Base-by-base conservation (phyloP, 768 basidiomycete genomes). In the Cyclocybe aegerita region DNA sequence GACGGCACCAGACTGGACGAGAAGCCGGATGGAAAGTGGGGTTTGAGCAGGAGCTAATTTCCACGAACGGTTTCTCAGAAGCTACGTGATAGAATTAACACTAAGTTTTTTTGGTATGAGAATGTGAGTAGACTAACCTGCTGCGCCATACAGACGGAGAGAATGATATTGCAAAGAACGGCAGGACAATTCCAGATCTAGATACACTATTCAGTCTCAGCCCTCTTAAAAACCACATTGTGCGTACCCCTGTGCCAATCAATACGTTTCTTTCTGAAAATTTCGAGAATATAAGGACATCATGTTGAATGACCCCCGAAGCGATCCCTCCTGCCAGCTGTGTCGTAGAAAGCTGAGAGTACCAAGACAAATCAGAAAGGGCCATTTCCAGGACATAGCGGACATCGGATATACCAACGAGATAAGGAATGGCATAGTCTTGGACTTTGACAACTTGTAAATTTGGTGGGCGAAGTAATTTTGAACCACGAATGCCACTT, bases 131-230 rank as follows among this genome's bases (percentile, higher is more conserved):
- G 10, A 32, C 52, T 35, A 39, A 53, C 52, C 29, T 34, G 49
- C 43, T 53, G 45, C 3, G 33, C 29, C 52, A 53, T 53, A 12
- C 42, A 48, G 17, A 33, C 36, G 17, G 47, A 17, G 31, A 53
- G 48, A 14, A 53, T 36, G 30, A 53, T 39, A 35, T 48, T 43
- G 43, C 52, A 53, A 16, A 53, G 40, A 39, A 43, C 43, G 6
- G 43, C 52, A 11, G 52, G 43, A 39, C 47, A 42, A 23, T 53
- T 53, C 52, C 52, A 53, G n/a, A 53, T 34, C 47, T 53, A 17
- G 15, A 33, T 4, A 29, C 11, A 11, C n/a, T 29, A 39, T 2
- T 30, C 29, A 1, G 32, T 34, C 32, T 33, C 39, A 9, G 29
- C 23, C 40, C 29, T n/a, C 14, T 31, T 40, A 29, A 15, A 3